phyloP scores from a whole-genome alignment of 2,329 filamentous ascomycete species.

The Diplodia corticola region DNA sequence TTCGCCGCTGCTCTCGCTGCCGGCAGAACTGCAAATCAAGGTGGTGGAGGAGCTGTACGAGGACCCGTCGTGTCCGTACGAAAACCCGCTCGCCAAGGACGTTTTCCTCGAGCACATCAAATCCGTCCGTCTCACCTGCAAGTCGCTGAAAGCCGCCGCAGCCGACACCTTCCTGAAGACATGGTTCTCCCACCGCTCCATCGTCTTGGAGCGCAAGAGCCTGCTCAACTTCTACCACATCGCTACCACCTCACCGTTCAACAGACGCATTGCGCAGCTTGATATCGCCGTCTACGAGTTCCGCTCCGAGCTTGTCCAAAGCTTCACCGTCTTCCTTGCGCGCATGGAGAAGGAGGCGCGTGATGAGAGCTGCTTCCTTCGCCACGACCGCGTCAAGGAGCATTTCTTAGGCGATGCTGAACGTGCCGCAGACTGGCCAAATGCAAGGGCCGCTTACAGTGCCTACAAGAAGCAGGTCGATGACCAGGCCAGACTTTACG shows the following conservation, averaged over 20 bases:
- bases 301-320: neutral
- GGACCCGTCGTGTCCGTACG: constrained; percentile 14
- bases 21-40: constrained; percentile 25
- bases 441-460: neutral
- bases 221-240: constrained; percentile 22
- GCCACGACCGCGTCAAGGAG: constrained; percentile 5
- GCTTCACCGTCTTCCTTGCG: neutral
- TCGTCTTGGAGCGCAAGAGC: constrained; percentile 23
- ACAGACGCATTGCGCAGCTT: neutral
- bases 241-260: constrained; percentile 13
- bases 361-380: constrained; percentile 4
- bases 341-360: constrained; percentile 16
- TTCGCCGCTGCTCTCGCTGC: constrained; percentile 22
- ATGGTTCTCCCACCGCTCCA: constrained; percentile 24
- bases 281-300: constrained; percentile 9
- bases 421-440: neutral
- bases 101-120: constrained; percentile 25
- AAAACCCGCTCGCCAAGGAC: constrained; percentile 15
- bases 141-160: constrained; percentile 23
- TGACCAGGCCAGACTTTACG: neutral
- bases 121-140: constrained; percentile 25
- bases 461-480: neutral
- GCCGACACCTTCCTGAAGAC: constrained; percentile 24
- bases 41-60: constrained; percentile 25
- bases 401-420: neutral